A percentile compares a stretch with the other conserved stretches of the same genome.
These are phyloP conservation scores for Cytidiella melzeri DNA, from an alignment of 768 basidiomycete genomes.

Conservation along the genomic window DNA sequence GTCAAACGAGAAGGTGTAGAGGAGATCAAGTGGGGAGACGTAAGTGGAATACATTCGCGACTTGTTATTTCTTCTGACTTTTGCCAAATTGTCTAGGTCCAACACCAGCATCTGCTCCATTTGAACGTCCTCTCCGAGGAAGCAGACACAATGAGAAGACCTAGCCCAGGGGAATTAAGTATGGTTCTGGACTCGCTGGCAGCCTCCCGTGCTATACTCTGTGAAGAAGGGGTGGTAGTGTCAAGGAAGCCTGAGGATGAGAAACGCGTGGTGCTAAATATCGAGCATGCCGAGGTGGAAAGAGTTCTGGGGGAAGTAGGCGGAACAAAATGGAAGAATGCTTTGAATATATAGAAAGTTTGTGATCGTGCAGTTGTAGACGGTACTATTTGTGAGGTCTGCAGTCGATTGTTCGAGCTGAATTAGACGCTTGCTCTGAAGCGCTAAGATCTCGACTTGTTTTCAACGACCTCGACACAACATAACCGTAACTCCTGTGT, in stretches of 20 bases:
- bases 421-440: too few species aligned
- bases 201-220: constrained; percentile 69
- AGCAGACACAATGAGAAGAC: constrained; percentile 51
- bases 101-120: constrained; percentile 71
- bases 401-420: too few species aligned
- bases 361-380: too few species aligned
- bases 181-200: constrained; percentile 71
- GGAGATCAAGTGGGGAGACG: constrained; percentile 82
- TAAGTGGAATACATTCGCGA: constrained; percentile 27
- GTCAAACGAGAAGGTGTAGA: constrained; percentile 79
- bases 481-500: too few species aligned
- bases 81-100: constrained; percentile 39
- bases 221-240: constrained; percentile 55
- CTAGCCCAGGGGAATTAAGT: constrained; percentile 55
- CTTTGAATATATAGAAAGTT: constrained; percentile 29
- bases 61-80: constrained; percentile 2
- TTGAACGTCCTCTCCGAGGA: constrained; percentile 54
- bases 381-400: too few species aligned
- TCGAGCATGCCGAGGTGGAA: constrained; percentile 83
- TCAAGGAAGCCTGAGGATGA: constrained; percentile 57
- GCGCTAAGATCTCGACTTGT: too few species aligned
- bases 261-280: constrained; percentile 68
- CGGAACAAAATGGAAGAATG: constrained; percentile 59
- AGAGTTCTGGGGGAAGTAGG: constrained; percentile 80
- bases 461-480: too few species aligned